These are phyloP conservation scores for Rhododendron molle DNA, from an alignment of 148 eudicot species.

Conservation along the genomic window DNA sequence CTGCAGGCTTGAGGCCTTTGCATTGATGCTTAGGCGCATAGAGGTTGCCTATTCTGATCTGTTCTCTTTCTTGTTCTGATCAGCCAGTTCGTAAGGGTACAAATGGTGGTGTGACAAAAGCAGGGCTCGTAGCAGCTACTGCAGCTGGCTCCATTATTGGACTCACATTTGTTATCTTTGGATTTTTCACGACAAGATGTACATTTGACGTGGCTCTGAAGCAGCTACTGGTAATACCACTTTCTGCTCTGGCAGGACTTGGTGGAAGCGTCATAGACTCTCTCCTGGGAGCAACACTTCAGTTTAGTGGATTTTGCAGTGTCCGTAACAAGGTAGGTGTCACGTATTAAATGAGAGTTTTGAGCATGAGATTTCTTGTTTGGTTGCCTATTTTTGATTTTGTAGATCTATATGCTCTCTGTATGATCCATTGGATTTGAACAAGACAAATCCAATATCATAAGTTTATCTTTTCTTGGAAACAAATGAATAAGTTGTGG, in stretches of 20 bases:
- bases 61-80: constrained; percentile 14
- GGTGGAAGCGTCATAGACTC: constrained; percentile 88
- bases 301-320: constrained; percentile 72
- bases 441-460: neutral
- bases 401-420: neutral
- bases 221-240: constrained; percentile 77
- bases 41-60: constrained; percentile 14
- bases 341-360: neutral
- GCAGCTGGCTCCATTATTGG: constrained; percentile 81
- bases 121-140: constrained; percentile 84
- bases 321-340: constrained; percentile 73
- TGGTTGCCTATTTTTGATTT: neutral
- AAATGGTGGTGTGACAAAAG: constrained; percentile 88
- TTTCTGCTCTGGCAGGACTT: constrained; percentile 72
- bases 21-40: neutral
- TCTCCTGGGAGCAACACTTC: constrained; percentile 85
- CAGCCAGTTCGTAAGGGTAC: constrained; percentile 88
- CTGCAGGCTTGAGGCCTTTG: neutral
- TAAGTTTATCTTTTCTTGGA: neutral
- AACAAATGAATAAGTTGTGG: neutral
- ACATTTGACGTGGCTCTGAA: constrained; percentile 48
- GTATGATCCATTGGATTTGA: neutral
- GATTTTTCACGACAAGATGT: constrained; percentile 65
- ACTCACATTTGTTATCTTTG: constrained; percentile 56
- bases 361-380: neutral